Percentiles rank a stretch among this genome's conserved stretches.
These are phyloP conservation scores for Lactifluus pinguis DNA, from an alignment of 768 basidiomycete species.

Conservation along the genomic window DNA sequence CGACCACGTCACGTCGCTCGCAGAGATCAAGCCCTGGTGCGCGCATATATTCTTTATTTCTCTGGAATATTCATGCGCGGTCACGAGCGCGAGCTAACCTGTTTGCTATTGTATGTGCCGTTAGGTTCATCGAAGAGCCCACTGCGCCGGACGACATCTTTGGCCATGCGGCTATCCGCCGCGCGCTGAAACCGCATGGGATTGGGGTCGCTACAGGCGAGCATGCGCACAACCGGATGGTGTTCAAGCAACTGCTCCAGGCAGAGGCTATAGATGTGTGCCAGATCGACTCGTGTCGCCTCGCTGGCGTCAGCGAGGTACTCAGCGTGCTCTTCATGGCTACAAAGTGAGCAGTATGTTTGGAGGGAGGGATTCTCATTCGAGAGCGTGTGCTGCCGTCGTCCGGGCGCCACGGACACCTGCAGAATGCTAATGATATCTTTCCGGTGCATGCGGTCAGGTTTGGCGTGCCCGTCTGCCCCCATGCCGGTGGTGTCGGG, in stretches of 20 bases:
- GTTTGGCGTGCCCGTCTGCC: slow-evolving; percentile 80
- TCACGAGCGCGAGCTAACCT: neutral
- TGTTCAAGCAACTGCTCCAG: slow-evolving; percentile 93
- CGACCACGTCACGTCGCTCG: slow-evolving; percentile 76
- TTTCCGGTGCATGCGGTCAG: slow-evolving; percentile 28
- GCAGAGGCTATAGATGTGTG: slow-evolving; percentile 89
- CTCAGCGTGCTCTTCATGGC: slow-evolving; percentile 84
- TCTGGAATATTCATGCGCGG: neutral
- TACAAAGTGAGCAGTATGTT: slow-evolving; percentile 45
- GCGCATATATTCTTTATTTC: slow-evolving; percentile 27
- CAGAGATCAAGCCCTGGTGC: slow-evolving; percentile 81
- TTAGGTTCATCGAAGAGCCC: slow-evolving; percentile 89
- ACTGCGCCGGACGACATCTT: slow-evolving; percentile 89
- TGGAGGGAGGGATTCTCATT: neutral
- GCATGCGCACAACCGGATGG: slow-evolving; percentile 92
- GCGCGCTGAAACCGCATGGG: slow-evolving; percentile 63
- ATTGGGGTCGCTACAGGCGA: slow-evolving; percentile 94
- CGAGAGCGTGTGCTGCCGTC: neutral
- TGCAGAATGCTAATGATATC: neutral
- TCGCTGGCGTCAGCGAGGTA: slow-evolving; percentile 93
- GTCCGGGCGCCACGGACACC: neutral
- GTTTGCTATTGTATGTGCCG: neutral
- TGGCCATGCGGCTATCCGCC: slow-evolving; percentile 76
- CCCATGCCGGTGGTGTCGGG: slow-evolving; percentile 92
- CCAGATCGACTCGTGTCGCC: slow-evolving; percentile 90